phyloP scores from a whole-genome alignment of 2,329 filamentous ascomycete genomes.

The Penicillium sp. region DNA sequence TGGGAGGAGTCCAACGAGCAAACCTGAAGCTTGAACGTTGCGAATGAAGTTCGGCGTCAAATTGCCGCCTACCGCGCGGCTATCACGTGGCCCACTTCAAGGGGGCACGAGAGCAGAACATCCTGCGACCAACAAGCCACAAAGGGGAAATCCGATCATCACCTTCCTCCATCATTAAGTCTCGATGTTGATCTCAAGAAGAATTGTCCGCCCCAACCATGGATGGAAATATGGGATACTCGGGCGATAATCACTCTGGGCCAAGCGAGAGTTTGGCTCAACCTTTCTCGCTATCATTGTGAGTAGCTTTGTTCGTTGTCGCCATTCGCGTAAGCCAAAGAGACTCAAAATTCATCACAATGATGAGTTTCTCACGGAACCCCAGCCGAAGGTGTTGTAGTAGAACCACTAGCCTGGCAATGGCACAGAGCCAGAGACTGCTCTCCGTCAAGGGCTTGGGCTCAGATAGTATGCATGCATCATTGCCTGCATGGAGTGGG shows the following conservation, averaged over 20 bases:
- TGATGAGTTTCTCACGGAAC: not conserved
- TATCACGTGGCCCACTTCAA: conserved; percentile 9
- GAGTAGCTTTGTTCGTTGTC: not conserved
- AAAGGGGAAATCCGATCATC: not conserved
- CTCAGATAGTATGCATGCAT: not conserved
- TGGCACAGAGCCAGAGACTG: not conserved
- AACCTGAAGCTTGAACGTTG: conserved; percentile 27
- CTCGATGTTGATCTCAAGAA: not conserved
- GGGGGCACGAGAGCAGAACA: not conserved
- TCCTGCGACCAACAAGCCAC: not conserved
- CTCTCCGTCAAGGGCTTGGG: not conserved
- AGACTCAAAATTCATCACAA: not conserved
- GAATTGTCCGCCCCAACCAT: not conserved
- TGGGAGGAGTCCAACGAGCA: conserved; percentile 24
- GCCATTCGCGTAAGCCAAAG: not conserved
- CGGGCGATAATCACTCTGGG: not conserved
- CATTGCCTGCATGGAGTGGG: not conserved
- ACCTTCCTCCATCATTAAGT: not conserved
- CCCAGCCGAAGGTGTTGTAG: not conserved
- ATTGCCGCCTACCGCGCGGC: conserved; percentile 22
- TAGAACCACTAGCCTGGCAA: not conserved
- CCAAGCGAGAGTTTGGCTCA: not conserved
- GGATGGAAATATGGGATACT: not conserved
- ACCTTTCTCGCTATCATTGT: not conserved
- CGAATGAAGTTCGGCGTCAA: conserved; percentile 31